These are phyloP conservation scores for Keqinozyma sinolaborantium DNA, from an alignment of 1,139 yeast species.

Conservation along the genomic window DNA sequence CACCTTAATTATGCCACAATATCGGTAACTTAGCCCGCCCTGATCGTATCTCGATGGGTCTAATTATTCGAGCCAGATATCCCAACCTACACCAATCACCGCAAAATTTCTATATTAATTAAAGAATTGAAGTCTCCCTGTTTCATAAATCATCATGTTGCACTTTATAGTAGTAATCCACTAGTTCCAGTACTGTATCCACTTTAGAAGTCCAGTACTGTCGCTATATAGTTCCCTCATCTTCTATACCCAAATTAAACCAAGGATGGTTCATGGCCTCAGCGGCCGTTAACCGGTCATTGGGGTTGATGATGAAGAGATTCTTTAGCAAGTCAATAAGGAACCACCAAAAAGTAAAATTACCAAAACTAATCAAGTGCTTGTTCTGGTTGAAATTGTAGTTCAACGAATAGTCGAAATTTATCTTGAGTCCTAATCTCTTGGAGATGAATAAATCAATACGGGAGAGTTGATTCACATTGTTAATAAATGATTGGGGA, in stretches of 20 bases:
- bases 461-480: conserved; percentile 50
- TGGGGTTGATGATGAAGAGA: conserved; percentile 62
- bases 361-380: conserved; percentile 40
- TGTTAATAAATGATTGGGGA: conserved; percentile 45
- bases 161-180: too few relatives aligned
- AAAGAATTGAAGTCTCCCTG: too few relatives aligned
- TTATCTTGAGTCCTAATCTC: conserved; percentile 37
- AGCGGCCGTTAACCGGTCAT: conserved; percentile 58
- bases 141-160: too few relatives aligned
- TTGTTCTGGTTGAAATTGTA: conserved; percentile 41
- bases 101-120: too few relatives aligned
- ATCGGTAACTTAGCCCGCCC: too few relatives aligned
- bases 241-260: conserved; percentile 73
- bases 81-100: too few relatives aligned
- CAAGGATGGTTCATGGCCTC: conserved; percentile 75
- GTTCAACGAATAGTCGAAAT: conserved; percentile 38
- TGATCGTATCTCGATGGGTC: too few relatives aligned
- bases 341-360: conserved; percentile 74
- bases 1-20: too few relatives aligned
- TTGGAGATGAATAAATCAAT: conserved; percentile 47
- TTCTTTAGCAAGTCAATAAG: conserved; percentile 64
- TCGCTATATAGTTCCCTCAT: conserved; percentile 56
- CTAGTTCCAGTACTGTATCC: too few relatives aligned
- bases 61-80: too few relatives aligned
- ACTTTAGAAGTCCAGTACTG: neutral